These are phyloP conservation scores for Cajanus cajan DNA, from an alignment of 306 rosid genomes.

Conservation along the genomic window DNA sequence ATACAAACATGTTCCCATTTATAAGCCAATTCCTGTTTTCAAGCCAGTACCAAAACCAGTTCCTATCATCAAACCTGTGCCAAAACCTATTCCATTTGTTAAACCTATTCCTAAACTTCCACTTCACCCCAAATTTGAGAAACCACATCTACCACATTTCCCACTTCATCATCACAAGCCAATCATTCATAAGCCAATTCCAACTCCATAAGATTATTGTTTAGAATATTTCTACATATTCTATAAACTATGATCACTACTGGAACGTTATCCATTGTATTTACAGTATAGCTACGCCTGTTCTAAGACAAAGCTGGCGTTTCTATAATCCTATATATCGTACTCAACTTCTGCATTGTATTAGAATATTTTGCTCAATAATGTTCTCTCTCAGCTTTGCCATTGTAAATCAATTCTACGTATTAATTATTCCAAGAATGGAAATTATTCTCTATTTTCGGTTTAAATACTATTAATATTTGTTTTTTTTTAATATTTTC, in stretches of 20 bases:
- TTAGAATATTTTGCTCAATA: conserved; percentile 1
- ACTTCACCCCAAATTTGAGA: not conserved
- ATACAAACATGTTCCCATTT: too few relatives aligned
- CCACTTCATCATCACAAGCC: too few relatives aligned
- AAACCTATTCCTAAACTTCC: not conserved
- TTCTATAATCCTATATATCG: not conserved
- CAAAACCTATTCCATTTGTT: not conserved
- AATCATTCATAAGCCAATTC: conserved; percentile 20
- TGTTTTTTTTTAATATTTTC: not conserved
- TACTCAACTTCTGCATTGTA: not conserved
- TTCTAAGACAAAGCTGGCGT: not conserved
- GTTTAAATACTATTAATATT: not conserved
- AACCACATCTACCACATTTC: not conserved
- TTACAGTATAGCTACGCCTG: not conserved
- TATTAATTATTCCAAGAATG: not conserved
- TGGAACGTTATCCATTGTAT: not conserved
- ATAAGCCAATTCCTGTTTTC: not conserved
- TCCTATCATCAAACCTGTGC: not conserved
- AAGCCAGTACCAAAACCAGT: conserved; percentile 3
- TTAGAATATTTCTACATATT: not conserved
- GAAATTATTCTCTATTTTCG: not conserved
- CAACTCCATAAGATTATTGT: not conserved
- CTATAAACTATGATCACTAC: not conserved
- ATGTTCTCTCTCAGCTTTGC: not conserved
- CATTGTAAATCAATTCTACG: not conserved